A percentile compares a stretch with the other conserved stretches of the same genome.
Conservation (phyloP, 257 asterid genomes). For the Salvia miltiorrhiza region DNA sequence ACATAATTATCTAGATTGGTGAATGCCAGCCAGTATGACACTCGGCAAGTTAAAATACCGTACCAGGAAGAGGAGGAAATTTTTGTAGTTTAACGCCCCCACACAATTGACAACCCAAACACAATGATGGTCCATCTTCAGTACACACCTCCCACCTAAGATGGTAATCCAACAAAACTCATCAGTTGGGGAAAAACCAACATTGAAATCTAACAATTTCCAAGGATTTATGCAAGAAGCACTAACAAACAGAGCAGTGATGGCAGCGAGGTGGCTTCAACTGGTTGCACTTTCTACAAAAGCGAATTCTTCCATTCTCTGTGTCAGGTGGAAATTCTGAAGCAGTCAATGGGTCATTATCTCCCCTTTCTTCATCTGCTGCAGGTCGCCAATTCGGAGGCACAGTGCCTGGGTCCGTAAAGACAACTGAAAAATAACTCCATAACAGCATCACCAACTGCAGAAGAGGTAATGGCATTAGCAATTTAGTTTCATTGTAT, state of each 20-base stretch:
- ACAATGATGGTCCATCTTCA: conserved; percentile 99
- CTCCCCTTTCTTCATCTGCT: conserved; percentile 86
- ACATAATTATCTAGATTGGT: neutral
- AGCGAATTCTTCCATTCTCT: conserved; percentile 57
- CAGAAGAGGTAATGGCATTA: conserved; percentile 21
- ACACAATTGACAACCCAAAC: conserved; percentile 99
- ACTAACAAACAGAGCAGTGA: conserved; percentile 99
- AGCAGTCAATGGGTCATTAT: conserved; percentile 64
- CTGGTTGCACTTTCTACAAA: conserved; percentile 94
- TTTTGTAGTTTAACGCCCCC: conserved; percentile 95
- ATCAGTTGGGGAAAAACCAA: conserved; percentile 1
- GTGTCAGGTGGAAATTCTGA: conserved; percentile 55
- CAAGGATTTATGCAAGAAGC: conserved; percentile 22
- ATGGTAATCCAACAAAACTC: conserved; percentile 24
- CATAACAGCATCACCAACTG: conserved; percentile 93
- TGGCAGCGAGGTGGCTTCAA: conserved; percentile 98
- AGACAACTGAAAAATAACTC: conserved; percentile 96
- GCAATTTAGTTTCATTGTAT: conserved; percentile 24
- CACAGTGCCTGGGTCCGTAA: conserved; percentile 92
- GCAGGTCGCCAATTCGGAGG: conserved; percentile 92
- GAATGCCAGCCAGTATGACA: neutral
- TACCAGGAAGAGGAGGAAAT: conserved; percentile 98
- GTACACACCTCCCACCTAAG: conserved; percentile 93
- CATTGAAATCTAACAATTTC: conserved; percentile 12
- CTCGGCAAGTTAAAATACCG: conserved; percentile 9